These are phyloP conservation scores for Venturia oleaginea DNA, from an alignment of 2,329 filamentous ascomycete species.

Conservation along the genomic window DNA sequence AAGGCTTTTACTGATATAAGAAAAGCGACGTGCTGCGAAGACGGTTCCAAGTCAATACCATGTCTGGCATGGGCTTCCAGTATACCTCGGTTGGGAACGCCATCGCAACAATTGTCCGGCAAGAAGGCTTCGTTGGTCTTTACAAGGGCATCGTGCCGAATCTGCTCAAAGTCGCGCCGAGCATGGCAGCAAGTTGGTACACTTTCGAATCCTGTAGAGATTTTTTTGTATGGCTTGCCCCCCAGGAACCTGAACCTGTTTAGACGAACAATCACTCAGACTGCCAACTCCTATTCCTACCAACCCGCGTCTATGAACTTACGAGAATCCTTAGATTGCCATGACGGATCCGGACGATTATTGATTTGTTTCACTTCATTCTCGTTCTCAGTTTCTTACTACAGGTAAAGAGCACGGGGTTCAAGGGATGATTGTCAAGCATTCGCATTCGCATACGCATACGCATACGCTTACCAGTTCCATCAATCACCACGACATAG, in stretches of 20 bases:
- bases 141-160: slow-evolving; percentile 98
- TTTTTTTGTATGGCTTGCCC: slow-evolving; percentile 59
- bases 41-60: slow-evolving; percentile 97
- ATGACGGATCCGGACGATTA: neutral
- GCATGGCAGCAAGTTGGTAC: slow-evolving; percentile 97
- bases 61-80: slow-evolving; percentile 95
- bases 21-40: slow-evolving; percentile 78
- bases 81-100: slow-evolving; percentile 85
- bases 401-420: neutral
- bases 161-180: slow-evolving; percentile 90
- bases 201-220: slow-evolving; percentile 93
- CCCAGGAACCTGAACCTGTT: slow-evolving; percentile 1
- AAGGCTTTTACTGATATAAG: neutral
- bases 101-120: slow-evolving; percentile 65
- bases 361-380: neutral
- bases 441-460: neutral
- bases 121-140: slow-evolving; percentile 76
- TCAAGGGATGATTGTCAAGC: neutral
- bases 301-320: neutral
- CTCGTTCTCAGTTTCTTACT: neutral
- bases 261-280: neutral
- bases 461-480: neutral
- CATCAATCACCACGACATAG: neutral
- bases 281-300: neutral
- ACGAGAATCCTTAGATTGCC: slow-evolving; percentile 2